phyloP scores from a whole-genome alignment of 176 grass and related monocot genomes.

The Zoysia pacifica region DNA sequence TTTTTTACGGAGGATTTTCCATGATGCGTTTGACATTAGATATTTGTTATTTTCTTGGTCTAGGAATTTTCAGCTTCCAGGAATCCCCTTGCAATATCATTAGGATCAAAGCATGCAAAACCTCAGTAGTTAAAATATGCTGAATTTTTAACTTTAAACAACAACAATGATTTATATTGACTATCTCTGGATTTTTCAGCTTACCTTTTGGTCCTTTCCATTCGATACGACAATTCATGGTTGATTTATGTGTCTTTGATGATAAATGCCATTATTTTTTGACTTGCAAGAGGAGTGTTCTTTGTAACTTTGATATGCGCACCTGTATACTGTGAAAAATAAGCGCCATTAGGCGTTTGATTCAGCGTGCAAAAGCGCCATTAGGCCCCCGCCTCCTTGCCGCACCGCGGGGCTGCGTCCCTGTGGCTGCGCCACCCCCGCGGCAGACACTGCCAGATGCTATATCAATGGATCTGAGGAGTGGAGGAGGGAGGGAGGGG shows the following conservation, averaged over 20 bases:
- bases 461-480: too few relatives aligned
- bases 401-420: too few relatives aligned
- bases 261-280: not conserved
- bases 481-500: too few relatives aligned
- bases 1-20: constrained; percentile 1
- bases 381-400: too few relatives aligned
- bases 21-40: not conserved
- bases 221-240: not conserved
- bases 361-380: too few relatives aligned
- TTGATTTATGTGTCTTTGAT: constrained; percentile 13
- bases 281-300: not conserved
- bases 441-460: too few relatives aligned
- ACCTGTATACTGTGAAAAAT: not conserved
- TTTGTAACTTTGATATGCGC: constrained; percentile 10
- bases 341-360: too few relatives aligned
- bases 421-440: too few relatives aligned
- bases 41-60: not conserved
- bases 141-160: not conserved
- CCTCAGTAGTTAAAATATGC: not conserved
- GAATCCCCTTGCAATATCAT: not conserved
- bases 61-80: not conserved
- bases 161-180: not conserved
- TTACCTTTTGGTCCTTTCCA: not conserved
- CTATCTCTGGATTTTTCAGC: constrained; percentile 4
- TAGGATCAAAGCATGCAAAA: not conserved